Percentiles rank a stretch among this genome's conserved stretches.
These are phyloP conservation scores for Phytopythium mirpurense DNA, from an alignment of 352 stramenopile genomes.

Conservation along the genomic window DNA sequence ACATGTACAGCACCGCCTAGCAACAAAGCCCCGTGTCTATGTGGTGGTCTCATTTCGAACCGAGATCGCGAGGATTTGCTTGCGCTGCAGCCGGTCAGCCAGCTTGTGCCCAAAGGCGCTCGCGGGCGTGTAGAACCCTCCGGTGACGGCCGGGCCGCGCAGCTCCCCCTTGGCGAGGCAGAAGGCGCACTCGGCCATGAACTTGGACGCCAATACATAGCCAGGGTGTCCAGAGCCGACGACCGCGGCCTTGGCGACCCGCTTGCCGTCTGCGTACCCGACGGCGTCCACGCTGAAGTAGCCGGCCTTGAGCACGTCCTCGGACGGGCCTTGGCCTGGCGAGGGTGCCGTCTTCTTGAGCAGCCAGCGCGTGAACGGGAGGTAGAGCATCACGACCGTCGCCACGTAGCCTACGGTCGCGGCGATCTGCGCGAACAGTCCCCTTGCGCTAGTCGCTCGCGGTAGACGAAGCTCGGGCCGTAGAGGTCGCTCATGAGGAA, in stretches of 20 bases:
- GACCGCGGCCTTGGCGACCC: conserved; percentile 32
- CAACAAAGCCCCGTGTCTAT: no score
- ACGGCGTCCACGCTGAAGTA: conserved; percentile 54
- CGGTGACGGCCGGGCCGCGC: conserved; percentile 11
- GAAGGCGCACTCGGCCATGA: conserved; percentile 59
- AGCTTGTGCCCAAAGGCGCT: conserved; percentile 54
- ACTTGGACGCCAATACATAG: conserved; percentile 46
- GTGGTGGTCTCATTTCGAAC: no score
- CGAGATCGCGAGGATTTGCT: conserved; percentile 53
- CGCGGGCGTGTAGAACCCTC: conserved; percentile 58
- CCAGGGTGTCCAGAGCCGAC: conserved; percentile 46
- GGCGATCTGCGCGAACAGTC: conserved; percentile 36
- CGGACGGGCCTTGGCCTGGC: conserved; percentile 77
- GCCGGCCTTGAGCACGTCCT: conserved; percentile 71
- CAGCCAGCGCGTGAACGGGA: conserved; percentile 54
- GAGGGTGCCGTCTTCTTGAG: conserved; percentile 62
- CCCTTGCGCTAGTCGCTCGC: conserved; percentile 50
- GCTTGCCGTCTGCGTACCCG: conserved; percentile 39
- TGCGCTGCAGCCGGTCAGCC: conserved; percentile 37
- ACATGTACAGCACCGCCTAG: no score
- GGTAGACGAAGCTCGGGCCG: conserved; percentile 57
- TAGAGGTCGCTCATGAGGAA: conserved; percentile 51
- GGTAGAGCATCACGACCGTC: conserved; percentile 42
- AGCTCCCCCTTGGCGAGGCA: conserved; percentile 51
- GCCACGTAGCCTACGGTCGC: conserved; percentile 32